Conservation (phyloP, 2,329 filamentous ascomycete genomes). For the Hypoxylon sp. region DNA sequence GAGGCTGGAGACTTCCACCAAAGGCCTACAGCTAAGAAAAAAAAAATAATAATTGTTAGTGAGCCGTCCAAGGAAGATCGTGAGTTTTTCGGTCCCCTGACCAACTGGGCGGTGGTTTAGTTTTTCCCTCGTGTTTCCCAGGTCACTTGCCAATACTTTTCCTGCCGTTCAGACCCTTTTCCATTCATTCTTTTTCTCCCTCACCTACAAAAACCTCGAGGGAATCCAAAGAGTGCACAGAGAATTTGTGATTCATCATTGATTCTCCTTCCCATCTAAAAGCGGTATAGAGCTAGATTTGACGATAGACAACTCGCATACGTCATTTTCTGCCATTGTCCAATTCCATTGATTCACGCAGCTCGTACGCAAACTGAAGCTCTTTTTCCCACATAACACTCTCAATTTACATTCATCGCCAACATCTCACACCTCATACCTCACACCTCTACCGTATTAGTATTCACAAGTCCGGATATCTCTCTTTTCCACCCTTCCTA, state of each 20-base stretch:
- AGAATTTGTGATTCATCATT: conserved; percentile 24
- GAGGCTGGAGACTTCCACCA: conserved; percentile 23
- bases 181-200: conserved; percentile 17
- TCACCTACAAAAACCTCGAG: conserved; percentile 19
- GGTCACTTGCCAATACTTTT: conserved; percentile 20
- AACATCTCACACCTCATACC: conserved; percentile 1
- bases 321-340: conserved; percentile 43
- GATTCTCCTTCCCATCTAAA: conserved; percentile 31
- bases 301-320: conserved; percentile 38
- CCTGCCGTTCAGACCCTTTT: conserved; percentile 20
- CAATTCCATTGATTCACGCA: conserved; percentile 22
- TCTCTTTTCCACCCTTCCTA: conserved; percentile 5
- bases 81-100: conserved; percentile 47
- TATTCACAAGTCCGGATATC: conserved; percentile 4
- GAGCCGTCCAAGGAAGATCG: conserved; percentile 43
- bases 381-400: conserved; percentile 10
- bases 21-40: conserved; percentile 2
- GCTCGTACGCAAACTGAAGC: conserved; percentile 36
- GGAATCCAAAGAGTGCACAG: conserved; percentile 25
- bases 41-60: conserved; percentile 38
- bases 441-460: neutral
- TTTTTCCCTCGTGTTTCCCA: conserved; percentile 44
- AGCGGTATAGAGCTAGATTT: conserved; percentile 39
- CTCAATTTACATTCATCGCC: conserved; percentile 15
- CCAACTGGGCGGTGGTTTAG: conserved; percentile 41